These are phyloP conservation scores for Skeletonema grethae DNA, from an alignment of 108 stramenopile species.

Conservation along the genomic window DNA sequence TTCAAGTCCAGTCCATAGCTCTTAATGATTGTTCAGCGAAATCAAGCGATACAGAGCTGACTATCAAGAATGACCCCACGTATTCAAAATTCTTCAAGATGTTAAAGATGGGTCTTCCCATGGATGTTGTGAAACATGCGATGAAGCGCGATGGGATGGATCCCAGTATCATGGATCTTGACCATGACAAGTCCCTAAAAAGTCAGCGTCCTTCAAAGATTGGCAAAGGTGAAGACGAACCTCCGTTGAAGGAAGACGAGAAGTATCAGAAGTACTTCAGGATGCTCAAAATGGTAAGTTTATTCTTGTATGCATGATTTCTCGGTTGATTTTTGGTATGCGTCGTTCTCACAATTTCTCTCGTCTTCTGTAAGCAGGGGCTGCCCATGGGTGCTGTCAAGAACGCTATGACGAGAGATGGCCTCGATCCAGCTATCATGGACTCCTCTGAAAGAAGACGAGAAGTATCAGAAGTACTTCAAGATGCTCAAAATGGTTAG, in stretches of 20 bases:
- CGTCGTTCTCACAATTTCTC: background rate
- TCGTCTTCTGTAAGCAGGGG: slow-evolving; percentile 15
- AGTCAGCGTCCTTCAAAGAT: slow-evolving; percentile 28
- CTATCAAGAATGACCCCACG: slow-evolving; percentile 43
- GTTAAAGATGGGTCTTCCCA: slow-evolving; percentile 60
- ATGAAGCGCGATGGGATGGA: slow-evolving; percentile 68
- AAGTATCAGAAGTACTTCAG: slow-evolving; percentile 75
- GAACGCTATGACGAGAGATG: slow-evolving; percentile 73
- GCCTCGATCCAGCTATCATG: slow-evolving; percentile 59
- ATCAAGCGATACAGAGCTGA: slow-evolving; percentile 29
- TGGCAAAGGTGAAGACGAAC: slow-evolving; percentile 30
- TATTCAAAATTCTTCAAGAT: slow-evolving; percentile 67
- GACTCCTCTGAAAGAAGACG: slow-evolving; percentile 75
- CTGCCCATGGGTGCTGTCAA: slow-evolving; percentile 68
- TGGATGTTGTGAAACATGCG: slow-evolving; percentile 74
- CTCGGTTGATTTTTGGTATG: background rate
- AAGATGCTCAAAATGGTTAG: slow-evolving; percentile 59
- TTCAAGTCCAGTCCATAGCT: too few species aligned
- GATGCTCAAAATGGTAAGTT: slow-evolving; percentile 53
- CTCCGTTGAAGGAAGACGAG: slow-evolving; percentile 71
- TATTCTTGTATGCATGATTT: background rate
- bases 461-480: slow-evolving; percentile 71
- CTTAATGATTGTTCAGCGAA: background rate
- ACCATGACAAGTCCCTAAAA: slow-evolving; percentile 56
- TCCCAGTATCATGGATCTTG: slow-evolving; percentile 58